Percentiles rank a stretch among this genome's conserved stretches.
These are phyloP conservation scores for Cladosporium sp. DNA, from an alignment of 2,329 filamentous ascomycete genomes.

Conservation along the genomic window DNA sequence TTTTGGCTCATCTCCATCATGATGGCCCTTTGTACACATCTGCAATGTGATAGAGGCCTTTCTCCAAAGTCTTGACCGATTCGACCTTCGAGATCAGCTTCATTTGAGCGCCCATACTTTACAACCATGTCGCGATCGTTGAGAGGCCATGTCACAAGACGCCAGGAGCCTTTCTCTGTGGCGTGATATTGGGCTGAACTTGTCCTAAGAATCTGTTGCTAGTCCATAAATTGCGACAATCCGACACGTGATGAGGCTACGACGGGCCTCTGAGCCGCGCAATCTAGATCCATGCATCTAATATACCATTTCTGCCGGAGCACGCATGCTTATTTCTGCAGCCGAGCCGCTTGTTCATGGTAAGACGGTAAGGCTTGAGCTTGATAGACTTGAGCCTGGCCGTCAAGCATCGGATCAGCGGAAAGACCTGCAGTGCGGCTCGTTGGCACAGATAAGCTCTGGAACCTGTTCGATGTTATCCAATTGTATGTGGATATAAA, in stretches of 20 bases:
- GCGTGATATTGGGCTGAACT: too few relatives aligned
- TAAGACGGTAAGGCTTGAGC: neutral
- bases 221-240: too few relatives aligned
- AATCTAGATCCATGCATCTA: neutral
- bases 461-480: neutral
- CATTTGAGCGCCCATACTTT: too few relatives aligned
- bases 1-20: too few relatives aligned
- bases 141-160: too few relatives aligned
- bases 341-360: neutral
- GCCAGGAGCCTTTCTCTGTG: too few relatives aligned
- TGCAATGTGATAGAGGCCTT: too few relatives aligned
- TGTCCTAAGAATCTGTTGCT: too few relatives aligned
- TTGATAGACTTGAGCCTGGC: neutral
- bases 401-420: neutral
- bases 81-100: too few relatives aligned
- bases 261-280: neutral
- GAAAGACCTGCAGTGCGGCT: neutral
- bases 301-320: neutral
- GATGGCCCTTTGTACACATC: too few relatives aligned
- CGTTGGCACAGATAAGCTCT: neutral
- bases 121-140: too few relatives aligned
- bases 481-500: neutral
- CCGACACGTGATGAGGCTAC: neutral
- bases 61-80: too few relatives aligned
- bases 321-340: neutral